Conservation (phyloP, 306 rosid genomes). For the Rosa lucieae region DNA sequence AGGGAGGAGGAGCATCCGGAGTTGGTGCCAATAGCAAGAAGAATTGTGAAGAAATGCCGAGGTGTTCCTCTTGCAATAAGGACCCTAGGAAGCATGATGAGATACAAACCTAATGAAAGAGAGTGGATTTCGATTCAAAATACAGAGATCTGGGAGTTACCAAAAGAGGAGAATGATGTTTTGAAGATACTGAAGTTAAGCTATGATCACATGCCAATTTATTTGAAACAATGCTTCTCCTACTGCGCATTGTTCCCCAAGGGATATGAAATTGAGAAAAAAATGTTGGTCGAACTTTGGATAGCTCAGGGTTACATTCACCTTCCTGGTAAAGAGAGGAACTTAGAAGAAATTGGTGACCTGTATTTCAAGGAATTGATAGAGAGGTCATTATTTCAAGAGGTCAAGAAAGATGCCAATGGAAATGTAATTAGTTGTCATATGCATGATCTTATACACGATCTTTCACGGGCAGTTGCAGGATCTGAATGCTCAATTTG, state of each 20-base stretch:
- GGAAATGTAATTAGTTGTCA: not conserved
- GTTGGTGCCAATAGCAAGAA: not conserved
- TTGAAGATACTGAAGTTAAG: not conserved
- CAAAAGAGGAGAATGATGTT: not conserved
- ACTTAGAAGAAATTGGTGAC: not conserved
- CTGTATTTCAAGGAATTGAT: not conserved
- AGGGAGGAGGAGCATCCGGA: not conserved
- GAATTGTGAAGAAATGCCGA: not conserved
- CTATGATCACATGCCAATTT: constrained; percentile 3
- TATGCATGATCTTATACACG: not conserved
- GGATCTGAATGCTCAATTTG: not conserved
- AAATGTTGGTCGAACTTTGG: not conserved
- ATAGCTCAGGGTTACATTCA: constrained; percentile 5
- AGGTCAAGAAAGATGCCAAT: not conserved
- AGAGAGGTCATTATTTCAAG: not conserved
- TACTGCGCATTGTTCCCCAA: not conserved
- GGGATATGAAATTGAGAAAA: not conserved
- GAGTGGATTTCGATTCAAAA: not conserved
- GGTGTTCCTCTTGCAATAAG: constrained; percentile 6
- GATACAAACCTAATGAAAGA: not conserved
- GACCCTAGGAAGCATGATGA: not conserved
- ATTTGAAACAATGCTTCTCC: constrained; percentile 2
- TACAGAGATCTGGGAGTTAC: constrained; percentile 8
- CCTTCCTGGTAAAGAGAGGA: not conserved
- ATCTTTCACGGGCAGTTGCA: not conserved